Base-by-base conservation (phyloP, 2,329 filamentous ascomycete species). In the Mycosphaerella arachidis region DNA sequence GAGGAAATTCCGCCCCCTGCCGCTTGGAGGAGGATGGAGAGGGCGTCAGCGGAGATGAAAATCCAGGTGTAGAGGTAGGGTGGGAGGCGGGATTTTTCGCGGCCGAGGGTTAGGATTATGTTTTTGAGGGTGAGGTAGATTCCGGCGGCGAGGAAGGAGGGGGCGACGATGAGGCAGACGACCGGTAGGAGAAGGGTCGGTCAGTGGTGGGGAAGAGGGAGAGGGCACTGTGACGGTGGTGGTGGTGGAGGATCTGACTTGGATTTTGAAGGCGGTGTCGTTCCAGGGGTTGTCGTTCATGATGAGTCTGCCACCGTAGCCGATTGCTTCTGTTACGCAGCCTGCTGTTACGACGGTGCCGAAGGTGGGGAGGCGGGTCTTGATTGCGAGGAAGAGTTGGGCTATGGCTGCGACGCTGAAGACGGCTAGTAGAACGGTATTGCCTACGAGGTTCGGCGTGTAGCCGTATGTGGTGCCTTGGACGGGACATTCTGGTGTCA, bases 11-110 rank as follows among this genome's bases (percentile, higher is more conserved):
- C 59, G n/a, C 84, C 86, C 48, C 86, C 86, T 0, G 78, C 75
- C 4, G 81, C 82, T 69, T 89, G 86, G 0, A 88, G 78, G 40
- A 85, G 65, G 1, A 89, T 78, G 2, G 84, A 84, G 58, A 86
- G 59, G 35, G 87, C 58, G 62, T 82, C 81, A 65, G 74, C 78
- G 3, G 74, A 72, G 56, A 82, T 78, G 70, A 82, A 82, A 55
- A 82, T 76, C 62, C 75, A 78, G 3, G 79, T 78, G 63, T 82
- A 82, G 1, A 77, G 73, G 4, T 65, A 67, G 0, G 80, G 77
- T 18, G 68, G 71, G 30, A 80, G 64, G 1, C 74, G 67, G 0
- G 77, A 79, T 61, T 73, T 71, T 40, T 76, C 68, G 0, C 73
- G 66, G 1, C 77, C 78, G 46, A 77, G 77, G 65, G 75, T 74